Base-by-base conservation (phyloP, 768 basidiomycete genomes). In the Rhodotorula paludigena region DNA sequence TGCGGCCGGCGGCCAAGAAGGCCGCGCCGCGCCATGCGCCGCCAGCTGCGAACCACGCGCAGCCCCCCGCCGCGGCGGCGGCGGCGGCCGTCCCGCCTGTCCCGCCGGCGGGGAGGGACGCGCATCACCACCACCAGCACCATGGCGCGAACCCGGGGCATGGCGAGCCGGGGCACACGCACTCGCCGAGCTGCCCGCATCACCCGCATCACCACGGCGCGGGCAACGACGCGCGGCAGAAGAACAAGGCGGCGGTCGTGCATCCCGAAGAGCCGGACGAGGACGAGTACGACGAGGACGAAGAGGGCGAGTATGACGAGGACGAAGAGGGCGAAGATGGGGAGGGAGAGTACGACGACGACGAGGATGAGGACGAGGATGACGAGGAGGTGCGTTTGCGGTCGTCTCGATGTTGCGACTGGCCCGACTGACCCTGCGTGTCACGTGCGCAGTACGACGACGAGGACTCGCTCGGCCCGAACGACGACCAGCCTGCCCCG, bases 311-410 rank as follows among this genome's bases (percentile, higher is more conserved):
- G 25, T 82, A 85, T 44, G 84, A 84, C 12, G 82, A 83, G 7
- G 84, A 82, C 7, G 84, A 82, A 1, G 87, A 86, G 7, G 87
- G 89, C 16, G 86, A 75, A 4, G 74, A 87, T 10, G 88, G 87
- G 0, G 88, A 87, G 1, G 87, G 85, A 10, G 85, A 63, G 18
- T 87, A 86, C 21, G 85, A 84, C 5, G 85, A 76, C 18, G 77
- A 87, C 11, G 87, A 88, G 0, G 88, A 88, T 2, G 86, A 86
- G 7, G 85, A 77, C 20, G 76, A 71, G 18, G 72, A 73, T 7
- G 73, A 77, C 7, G 74, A 69, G n/a, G 52, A 68, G 60, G 60
- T 68, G 57, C 52, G 52, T n/a, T 28, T 21, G 18, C 25, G 20
- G 9, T 23, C 9, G 18, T 23, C 33, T 35, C 51, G 32, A 20